These are phyloP conservation scores for Phaeoacremonium minimum DNA, from an alignment of 2,329 filamentous ascomycete species.

Conservation along the genomic window DNA sequence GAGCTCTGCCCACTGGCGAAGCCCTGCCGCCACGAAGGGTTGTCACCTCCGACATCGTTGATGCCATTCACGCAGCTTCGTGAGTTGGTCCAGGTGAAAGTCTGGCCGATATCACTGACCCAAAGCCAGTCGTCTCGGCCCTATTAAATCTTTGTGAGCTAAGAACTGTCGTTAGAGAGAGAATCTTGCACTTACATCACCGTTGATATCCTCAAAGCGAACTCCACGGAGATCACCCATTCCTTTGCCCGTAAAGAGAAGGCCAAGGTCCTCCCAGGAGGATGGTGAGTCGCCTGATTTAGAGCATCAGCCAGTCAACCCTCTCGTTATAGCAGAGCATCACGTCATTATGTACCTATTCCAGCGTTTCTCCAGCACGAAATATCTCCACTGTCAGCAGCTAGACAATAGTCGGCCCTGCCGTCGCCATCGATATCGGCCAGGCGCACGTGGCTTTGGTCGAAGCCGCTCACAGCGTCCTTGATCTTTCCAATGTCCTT, in stretches of 20 bases:
- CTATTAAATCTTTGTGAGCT: too few species aligned
- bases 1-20: constrained; percentile 5
- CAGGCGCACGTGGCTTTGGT: constrained; percentile 15
- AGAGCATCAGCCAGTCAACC: constrained; percentile 2
- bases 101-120: constrained; percentile 12
- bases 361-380: constrained; percentile 9
- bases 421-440: constrained; percentile 27
- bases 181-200: constrained; percentile 7
- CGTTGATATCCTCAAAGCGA: constrained; percentile 17
- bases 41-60: constrained; percentile 14
- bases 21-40: constrained; percentile 14
- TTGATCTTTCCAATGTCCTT: constrained; percentile 14
- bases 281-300: too few species aligned
- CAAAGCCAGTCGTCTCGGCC: constrained; percentile 18
- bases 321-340: constrained; percentile 2
- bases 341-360: background rate
- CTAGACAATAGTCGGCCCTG: constrained; percentile 24
- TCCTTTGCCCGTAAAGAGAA: constrained; percentile 12
- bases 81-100: constrained; percentile 16
- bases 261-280: constrained; percentile 27
- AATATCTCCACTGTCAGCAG: constrained; percentile 6
- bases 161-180: too few species aligned
- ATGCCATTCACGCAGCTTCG: constrained; percentile 12
- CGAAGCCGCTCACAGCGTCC: constrained; percentile 2
- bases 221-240: constrained; percentile 15